These are phyloP conservation scores for Xylaria digitata DNA, from an alignment of 2,329 filamentous ascomycete species.

Conservation along the genomic window DNA sequence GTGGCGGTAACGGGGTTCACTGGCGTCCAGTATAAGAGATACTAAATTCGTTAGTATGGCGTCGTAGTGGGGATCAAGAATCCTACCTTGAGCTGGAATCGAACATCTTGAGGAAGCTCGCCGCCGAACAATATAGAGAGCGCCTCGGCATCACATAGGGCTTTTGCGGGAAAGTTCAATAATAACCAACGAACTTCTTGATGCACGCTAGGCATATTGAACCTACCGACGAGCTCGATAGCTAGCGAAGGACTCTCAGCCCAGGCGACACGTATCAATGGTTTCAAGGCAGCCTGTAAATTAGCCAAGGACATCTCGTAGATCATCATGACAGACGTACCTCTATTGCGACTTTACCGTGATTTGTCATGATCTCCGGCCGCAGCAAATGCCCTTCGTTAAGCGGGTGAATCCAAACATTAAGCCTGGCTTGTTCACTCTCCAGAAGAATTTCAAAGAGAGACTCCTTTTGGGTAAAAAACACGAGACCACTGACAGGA, in stretches of 20 bases:
- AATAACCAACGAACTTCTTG: slow-evolving; percentile 83
- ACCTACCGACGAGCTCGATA: slow-evolving; percentile 84
- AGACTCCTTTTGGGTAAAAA: slow-evolving; percentile 81
- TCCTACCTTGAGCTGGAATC: slow-evolving; percentile 82
- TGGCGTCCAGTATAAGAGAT: slow-evolving; percentile 91
- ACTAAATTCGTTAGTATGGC: slow-evolving; percentile 62
- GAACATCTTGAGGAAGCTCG: slow-evolving; percentile 80
- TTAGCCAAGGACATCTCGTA: slow-evolving; percentile 19
- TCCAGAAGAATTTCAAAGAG: slow-evolving; percentile 83
- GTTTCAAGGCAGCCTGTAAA: slow-evolving; percentile 64
- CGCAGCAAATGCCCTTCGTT: slow-evolving; percentile 63
- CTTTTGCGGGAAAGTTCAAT: slow-evolving; percentile 85
- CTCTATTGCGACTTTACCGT: slow-evolving; percentile 56
- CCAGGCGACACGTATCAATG: slow-evolving; percentile 86
- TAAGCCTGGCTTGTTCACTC: slow-evolving; percentile 84
- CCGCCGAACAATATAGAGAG: slow-evolving; percentile 84
- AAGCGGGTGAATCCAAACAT: slow-evolving; percentile 90
- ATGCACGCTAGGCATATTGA: slow-evolving; percentile 77
- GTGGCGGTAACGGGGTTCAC: slow-evolving; percentile 93
- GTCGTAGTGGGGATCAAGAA: background rate
- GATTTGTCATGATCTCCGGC: slow-evolving; percentile 54
- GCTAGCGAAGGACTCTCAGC: slow-evolving; percentile 84
- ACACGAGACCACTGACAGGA: slow-evolving; percentile 66
- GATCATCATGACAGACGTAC: slow-evolving; percentile 47
- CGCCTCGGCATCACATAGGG: slow-evolving; percentile 82